Evolutionary conservation across 1,139 yeast species (phyloP).

Genomic region (Saccharomycopsis hybrid): DNA sequence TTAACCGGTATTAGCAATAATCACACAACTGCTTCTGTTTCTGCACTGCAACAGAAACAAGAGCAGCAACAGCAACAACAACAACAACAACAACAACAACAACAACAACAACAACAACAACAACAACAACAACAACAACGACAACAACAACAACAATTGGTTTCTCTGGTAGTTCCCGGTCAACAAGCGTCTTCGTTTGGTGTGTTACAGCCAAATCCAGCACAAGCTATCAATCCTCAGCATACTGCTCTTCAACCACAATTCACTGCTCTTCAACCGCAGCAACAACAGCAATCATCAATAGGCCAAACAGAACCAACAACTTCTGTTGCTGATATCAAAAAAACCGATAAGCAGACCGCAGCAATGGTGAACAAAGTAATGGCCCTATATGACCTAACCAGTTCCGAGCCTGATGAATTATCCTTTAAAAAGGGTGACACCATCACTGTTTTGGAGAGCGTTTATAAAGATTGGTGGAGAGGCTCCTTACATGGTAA

Average conservation of each 20-base stretch:
- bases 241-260: too few species aligned
- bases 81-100: conserved; percentile 22
- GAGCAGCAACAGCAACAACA: too few species aligned
- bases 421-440: conserved; percentile 70
- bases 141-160: conserved; percentile 18
- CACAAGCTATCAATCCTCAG: not conserved
- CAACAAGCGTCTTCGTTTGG: not conserved
- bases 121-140: conserved; percentile 10
- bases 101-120: not conserved
- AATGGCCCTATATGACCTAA: conserved; percentile 76
- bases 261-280: too few species aligned
- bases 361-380: conserved; percentile 55
- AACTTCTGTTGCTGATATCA: conserved; percentile 11
- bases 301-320: not conserved
- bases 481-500: conserved; percentile 77
- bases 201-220: not conserved
- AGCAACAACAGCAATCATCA: not conserved
- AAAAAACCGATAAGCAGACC: conserved; percentile 24
- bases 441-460: conserved; percentile 75
- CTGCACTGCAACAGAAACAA: too few species aligned
- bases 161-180: too few species aligned
- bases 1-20: conserved; percentile 22
- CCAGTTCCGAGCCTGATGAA: conserved; percentile 66
- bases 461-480: conserved; percentile 95
- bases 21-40: too few species aligned